phyloP scores from a whole-genome alignment of 1,284 basidiomycete species.

The Nidula niveotomentosa region DNA sequence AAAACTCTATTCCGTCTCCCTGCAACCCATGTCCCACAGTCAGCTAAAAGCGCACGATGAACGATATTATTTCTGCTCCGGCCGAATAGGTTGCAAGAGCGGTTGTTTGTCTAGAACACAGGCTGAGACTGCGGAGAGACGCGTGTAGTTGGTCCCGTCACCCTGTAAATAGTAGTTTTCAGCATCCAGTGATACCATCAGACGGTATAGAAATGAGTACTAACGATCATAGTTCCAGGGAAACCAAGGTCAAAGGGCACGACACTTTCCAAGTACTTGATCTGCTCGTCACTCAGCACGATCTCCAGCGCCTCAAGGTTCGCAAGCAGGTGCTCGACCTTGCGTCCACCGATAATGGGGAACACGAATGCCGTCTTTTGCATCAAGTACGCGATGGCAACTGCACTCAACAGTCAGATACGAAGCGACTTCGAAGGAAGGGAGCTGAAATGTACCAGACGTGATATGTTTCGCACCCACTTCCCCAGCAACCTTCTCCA shows the following conservation, averaged over 20 bases:
- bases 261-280: constrained; percentile 35
- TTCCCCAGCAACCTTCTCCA: constrained; percentile 40
- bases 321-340: constrained; percentile 39
- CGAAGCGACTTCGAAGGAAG: neutral
- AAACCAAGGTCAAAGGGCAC: constrained; percentile 41
- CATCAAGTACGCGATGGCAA: constrained; percentile 50
- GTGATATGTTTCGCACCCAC: constrained; percentile 31
- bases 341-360: constrained; percentile 46
- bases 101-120: too few relatives aligned
- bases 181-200: too few relatives aligned
- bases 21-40: too few relatives aligned
- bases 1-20: too few relatives aligned
- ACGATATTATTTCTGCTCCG: too few relatives aligned
- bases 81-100: too few relatives aligned
- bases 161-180: too few relatives aligned
- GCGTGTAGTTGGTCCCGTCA: too few relatives aligned
- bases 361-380: constrained; percentile 44
- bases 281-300: constrained; percentile 33
- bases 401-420: constrained; percentile 12
- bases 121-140: too few relatives aligned
- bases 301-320: constrained; percentile 47
- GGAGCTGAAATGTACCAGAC: constrained; percentile 18
- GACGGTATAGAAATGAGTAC: constrained; percentile 8
- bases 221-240: constrained; percentile 32
- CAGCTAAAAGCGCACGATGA: too few relatives aligned